phyloP scores from a whole-genome alignment of 2,329 filamentous ascomycete genomes.

The Didymella lethalis region DNA sequence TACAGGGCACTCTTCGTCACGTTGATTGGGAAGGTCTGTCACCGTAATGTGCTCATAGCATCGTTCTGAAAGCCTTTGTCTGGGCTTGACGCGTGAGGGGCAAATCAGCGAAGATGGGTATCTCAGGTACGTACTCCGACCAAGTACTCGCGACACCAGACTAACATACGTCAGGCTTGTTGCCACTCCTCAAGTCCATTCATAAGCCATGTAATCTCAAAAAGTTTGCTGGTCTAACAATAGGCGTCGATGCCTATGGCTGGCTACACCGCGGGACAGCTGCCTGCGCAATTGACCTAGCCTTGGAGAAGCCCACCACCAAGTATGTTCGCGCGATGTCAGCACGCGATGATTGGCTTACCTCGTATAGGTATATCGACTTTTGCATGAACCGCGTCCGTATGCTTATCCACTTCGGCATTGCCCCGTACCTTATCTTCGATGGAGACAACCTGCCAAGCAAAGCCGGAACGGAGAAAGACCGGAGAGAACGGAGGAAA shows the following conservation, averaged over 20 bases:
- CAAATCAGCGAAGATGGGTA: slow-evolving; percentile 49
- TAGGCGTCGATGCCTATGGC: slow-evolving; percentile 97
- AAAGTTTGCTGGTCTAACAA: slow-evolving; percentile 83
- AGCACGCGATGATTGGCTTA: slow-evolving; percentile 20
- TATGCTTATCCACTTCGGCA: slow-evolving; percentile 92
- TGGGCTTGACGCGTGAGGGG: slow-evolving; percentile 39
- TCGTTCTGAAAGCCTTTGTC: slow-evolving; percentile 27
- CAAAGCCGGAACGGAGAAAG: slow-evolving; percentile 85
- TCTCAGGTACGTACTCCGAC: slow-evolving; percentile 44
- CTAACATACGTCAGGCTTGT: slow-evolving; percentile 69
- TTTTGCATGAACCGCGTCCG: slow-evolving; percentile 88
- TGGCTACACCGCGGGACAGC: slow-evolving; percentile 96
- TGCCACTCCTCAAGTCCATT: slow-evolving; percentile 94
- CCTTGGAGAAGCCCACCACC: slow-evolving; percentile 83
- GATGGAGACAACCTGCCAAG: slow-evolving; percentile 95
- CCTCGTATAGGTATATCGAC: slow-evolving; percentile 76
- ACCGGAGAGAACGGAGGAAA: slow-evolving; percentile 76
- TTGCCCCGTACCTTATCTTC: slow-evolving; percentile 95
- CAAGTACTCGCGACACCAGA: slow-evolving; percentile 27
- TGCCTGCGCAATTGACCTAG: slow-evolving; percentile 88
- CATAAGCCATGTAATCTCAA: slow-evolving; percentile 88
- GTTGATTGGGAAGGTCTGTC: not conserved
- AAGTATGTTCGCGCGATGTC: slow-evolving; percentile 65
- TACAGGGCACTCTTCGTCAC: slow-evolving; percentile 7
- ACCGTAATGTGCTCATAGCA: slow-evolving; percentile 34